Conservation (phyloP, 352 stramenopile genomes). For the Globisporangium irregulare region DNA sequence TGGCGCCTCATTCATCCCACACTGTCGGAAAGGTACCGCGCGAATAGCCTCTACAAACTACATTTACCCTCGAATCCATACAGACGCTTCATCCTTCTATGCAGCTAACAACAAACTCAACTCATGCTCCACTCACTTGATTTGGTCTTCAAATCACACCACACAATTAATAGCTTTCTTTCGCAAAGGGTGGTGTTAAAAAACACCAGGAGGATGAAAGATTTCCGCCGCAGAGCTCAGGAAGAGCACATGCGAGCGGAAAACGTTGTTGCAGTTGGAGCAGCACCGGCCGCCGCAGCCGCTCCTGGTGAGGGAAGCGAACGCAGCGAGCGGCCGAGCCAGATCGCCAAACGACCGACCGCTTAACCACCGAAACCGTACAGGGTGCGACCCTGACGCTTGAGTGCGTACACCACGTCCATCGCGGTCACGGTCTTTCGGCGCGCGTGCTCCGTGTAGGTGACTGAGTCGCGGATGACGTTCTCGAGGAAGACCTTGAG, state of each 20-base stretch:
- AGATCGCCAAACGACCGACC: neutral
- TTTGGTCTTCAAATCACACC: no score
- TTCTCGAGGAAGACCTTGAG: slow-evolving; percentile 99
- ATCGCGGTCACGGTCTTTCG: slow-evolving; percentile 98
- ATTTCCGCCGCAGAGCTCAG: neutral
- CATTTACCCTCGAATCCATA: no score
- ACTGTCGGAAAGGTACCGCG: no score
- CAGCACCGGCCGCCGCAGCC: neutral
- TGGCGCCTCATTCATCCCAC: no score
- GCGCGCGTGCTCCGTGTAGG: slow-evolving; percentile 95
- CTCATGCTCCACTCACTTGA: neutral
- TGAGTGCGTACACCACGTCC: slow-evolving; percentile 98
- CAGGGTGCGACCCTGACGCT: slow-evolving; percentile 94
- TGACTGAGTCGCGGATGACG: slow-evolving; percentile 95
- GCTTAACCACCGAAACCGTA: slow-evolving; percentile 92
- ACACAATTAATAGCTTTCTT: slow-evolving; percentile 17
- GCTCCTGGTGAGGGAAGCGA: neutral
- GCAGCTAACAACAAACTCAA: neutral
- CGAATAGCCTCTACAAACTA: no score
- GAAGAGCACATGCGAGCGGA: neutral
- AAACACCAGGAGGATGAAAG: slow-evolving; percentile 36
- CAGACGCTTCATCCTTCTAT: no score
- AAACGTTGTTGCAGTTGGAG: neutral
- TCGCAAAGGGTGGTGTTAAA: slow-evolving; percentile 46
- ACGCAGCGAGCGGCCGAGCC: neutral